phyloP scores from a whole-genome alignment of 345 rosid species.

The Acer yangbiense region DNA sequence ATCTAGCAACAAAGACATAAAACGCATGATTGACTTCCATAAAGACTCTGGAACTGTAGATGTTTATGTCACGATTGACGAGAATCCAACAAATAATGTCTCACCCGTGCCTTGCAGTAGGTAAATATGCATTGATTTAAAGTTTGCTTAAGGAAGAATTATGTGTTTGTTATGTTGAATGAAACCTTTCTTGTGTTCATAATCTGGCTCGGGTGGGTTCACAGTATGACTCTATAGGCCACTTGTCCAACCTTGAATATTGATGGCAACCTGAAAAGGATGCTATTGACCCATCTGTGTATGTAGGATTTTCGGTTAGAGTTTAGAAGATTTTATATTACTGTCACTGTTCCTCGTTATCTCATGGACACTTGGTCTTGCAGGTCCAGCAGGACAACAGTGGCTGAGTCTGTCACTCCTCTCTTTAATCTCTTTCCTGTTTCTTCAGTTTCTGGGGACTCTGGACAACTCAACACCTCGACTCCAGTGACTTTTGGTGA shows the following conservation, averaged over 20 bases:
- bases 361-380: conserved; percentile 12
- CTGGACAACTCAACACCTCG: conserved; percentile 12
- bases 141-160: not conserved
- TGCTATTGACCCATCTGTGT: conserved; percentile 14
- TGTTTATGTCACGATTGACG: conserved; percentile 30
- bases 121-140: conserved; percentile 26
- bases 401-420: conserved; percentile 28
- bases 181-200: not conserved
- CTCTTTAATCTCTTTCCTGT: conserved; percentile 19
- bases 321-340: conserved; percentile 2
- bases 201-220: not conserved
- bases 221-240: conserved; percentile 1
- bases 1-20: conserved; percentile 47
- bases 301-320: not conserved
- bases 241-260: conserved; percentile 8
- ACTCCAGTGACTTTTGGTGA: conserved; percentile 15
- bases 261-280: conserved; percentile 12
- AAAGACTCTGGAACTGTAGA: conserved; percentile 48
- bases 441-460: conserved; percentile 15
- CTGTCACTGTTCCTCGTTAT: conserved; percentile 3
- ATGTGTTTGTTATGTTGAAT: conserved; percentile 4
- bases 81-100: conserved; percentile 17
- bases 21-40: conserved; percentile 52
- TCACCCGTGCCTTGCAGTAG: conserved; percentile 21
- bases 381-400: conserved; percentile 33